A percentile compares a stretch with the other conserved stretches of the same genome.
Conservation (phyloP, 306 rosid species). For the Prunus salicina region DNA sequence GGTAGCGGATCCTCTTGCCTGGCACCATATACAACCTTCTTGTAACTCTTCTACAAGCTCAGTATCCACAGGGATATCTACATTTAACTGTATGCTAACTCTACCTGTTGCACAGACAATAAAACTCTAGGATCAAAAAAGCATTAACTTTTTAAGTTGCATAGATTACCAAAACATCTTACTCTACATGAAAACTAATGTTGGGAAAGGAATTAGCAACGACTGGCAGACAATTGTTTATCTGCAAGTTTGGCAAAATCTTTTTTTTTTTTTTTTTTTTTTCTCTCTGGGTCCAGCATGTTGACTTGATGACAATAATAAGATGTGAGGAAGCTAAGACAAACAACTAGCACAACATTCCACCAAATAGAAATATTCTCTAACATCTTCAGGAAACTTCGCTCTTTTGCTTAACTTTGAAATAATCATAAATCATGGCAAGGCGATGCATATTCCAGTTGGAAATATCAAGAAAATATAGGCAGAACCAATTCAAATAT, state of each 20-base stretch:
- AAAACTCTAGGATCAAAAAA: not conserved
- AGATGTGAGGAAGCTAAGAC: not conserved
- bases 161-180: not conserved
- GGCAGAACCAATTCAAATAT: not conserved
- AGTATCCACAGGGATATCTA: slow-evolving; percentile 59
- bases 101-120: slow-evolving; percentile 43
- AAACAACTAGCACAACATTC: not conserved
- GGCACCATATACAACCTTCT: slow-evolving; percentile 78
- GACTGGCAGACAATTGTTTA: not conserved
- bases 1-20: slow-evolving; percentile 78
- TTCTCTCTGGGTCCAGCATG: not conserved
- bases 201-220: not conserved
- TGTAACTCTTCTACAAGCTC: slow-evolving; percentile 75
- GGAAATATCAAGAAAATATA: not conserved
- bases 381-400: not conserved
- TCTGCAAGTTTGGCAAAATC: not conserved
- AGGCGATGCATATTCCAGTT: not conserved
- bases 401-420: not conserved
- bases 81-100: slow-evolving; percentile 50
- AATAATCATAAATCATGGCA: not conserved
- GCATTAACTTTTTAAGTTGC: not conserved
- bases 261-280: no score
- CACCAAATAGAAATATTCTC: not conserved
- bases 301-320: not conserved
- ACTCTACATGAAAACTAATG: not conserved